Evolutionary conservation across 768 basidiomycete genomes (phyloP).

Genomic region (Arthromyces matolae): DNA sequence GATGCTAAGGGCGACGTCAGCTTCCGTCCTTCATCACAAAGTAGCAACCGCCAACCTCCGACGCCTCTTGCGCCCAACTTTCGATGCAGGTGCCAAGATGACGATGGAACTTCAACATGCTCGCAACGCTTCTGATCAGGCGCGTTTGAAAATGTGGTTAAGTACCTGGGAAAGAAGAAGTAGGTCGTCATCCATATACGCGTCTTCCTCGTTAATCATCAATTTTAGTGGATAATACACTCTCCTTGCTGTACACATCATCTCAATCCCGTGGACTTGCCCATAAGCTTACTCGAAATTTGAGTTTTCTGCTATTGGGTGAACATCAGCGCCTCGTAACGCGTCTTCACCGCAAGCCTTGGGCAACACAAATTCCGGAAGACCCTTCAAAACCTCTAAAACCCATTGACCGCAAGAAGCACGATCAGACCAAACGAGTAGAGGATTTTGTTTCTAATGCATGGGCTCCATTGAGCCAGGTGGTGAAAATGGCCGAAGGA

Average conservation of each 20-base stretch:
- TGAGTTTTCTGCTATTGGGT: slow-evolving; percentile 35
- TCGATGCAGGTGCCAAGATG: slow-evolving; percentile 46
- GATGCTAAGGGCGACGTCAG: slow-evolving; percentile 51
- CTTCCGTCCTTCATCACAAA: slow-evolving; percentile 54
- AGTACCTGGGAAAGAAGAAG: slow-evolving; percentile 53
- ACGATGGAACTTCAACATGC: slow-evolving; percentile 36
- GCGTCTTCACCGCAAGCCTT: slow-evolving; percentile 18
- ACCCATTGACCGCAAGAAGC: slow-evolving; percentile 4
- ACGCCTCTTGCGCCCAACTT: slow-evolving; percentile 50
- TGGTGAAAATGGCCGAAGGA: slow-evolving; percentile 58
- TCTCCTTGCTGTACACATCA: slow-evolving; percentile 60
- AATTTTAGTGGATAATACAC: slow-evolving; percentile 60
- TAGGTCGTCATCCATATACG: slow-evolving; percentile 25
- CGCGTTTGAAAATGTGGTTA: slow-evolving; percentile 39
- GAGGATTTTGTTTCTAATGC: slow-evolving; percentile 32
- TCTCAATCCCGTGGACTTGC: slow-evolving; percentile 59
- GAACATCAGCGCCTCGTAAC: slow-evolving; percentile 29
- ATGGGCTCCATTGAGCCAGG: slow-evolving; percentile 49
- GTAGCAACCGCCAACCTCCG: slow-evolving; percentile 42
- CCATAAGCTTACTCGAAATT: slow-evolving; percentile 56
- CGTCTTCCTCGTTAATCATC: background rate
- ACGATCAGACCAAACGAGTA: slow-evolving; percentile 15
- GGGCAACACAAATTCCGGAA: slow-evolving; percentile 35
- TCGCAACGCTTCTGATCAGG: slow-evolving; percentile 23
- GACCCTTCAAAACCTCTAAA: slow-evolving; percentile 12